Base-by-base conservation (phyloP, 2,329 filamentous ascomycete genomes). In the Karstenula rhodostoma region DNA sequence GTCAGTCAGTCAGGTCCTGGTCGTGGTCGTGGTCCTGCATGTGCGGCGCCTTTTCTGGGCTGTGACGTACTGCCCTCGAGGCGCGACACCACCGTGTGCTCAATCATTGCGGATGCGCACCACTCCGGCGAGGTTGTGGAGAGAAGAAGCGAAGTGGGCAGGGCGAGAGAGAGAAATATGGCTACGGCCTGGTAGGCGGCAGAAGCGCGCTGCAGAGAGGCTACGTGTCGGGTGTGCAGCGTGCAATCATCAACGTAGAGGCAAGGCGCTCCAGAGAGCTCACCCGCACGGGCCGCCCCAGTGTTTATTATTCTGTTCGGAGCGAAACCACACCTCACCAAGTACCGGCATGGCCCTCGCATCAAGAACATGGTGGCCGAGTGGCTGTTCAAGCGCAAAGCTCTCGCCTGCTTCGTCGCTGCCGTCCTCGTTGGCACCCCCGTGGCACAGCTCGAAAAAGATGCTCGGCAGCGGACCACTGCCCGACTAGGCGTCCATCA, bases 11-110 rank as follows among this genome's bases (percentile, higher is more conserved):
- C n/a, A n/a, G n/a, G n/a, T n/a, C n/a, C n/a, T n/a, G n/a, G n/a
- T n/a, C n/a, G n/a, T n/a, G n/a, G n/a, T n/a, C n/a, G n/a, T 56
- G 23, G 15, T 46, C n/a, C 10, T 53, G 35, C n/a, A 9, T 46
- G 40, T 5, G 19, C 12, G 22, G 22, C 48, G 60, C 58, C 55
- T 51, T 62, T 40, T 43, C 35, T 35, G 51, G 47, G 53, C 52
- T 40, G 46, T 40, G 56, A 58, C 64, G 62, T 50, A 95, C 93
- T 94, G 81, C 98, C 94, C 81, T 98, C 95, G 54, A 98, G 87
- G 80, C 95, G 87, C 67, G 93, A 90, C 82, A 99, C 97, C 82
- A 97, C 92, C 56, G 94, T 99, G 73, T 94, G 95, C 78, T 87
- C 88, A 73, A 97, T 94, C 93, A 94, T 95, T 40, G 57, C 55